Base-by-base conservation (phyloP, 2,329 filamentous ascomycete genomes). In the Emmonsiellopsis sp. region DNA sequence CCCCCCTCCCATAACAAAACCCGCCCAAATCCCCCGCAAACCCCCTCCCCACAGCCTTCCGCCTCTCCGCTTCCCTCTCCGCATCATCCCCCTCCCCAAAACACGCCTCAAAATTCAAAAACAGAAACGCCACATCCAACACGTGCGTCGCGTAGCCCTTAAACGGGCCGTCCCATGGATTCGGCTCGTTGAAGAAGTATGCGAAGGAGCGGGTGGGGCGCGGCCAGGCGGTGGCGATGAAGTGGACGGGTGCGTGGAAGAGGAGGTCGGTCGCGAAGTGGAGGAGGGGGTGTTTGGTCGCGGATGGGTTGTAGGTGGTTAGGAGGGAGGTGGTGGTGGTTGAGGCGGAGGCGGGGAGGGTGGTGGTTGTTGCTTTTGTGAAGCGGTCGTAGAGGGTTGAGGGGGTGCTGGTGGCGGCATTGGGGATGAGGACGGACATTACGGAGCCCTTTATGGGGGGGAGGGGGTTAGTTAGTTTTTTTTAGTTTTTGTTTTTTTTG, bases 121-220 rank as follows among this genome's bases (percentile, higher is more conserved):
- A 73, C 10, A 77, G 57, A 45, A 69, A 75, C 0, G 68, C 67
- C 10, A 74, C 58, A 36, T 77, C 75, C 1, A 76, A 64, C n/a
- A 76, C 70, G 56, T 77, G 75, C 1, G 62, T 68, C 0, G 72
- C 62, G 27, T 62, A 58, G 1, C 70, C 71, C 53, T 73, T 68
- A 62, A 58, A 72, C 1, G 63, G 63, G 0, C 74, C 74, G 0
- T 71, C 65, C 71, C 72, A 77, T 0, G 74, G 72, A 54, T 77
- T 77, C 0, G 64, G 65, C 53, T 76, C 74, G 53, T 76, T 75
- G 66, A 77, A 76, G 45, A 71, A 67, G 56, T 74, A 75, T 5
- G 72, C 63, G 54, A 71, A 71, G 9, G 63, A 57, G 9, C 65
- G 42, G 14, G 10, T 63, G 5, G 37, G 37, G 21, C 65, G 63